Base-by-base conservation (phyloP, 2,329 filamentous ascomycete species). In the Fusarium chuoi region DNA sequence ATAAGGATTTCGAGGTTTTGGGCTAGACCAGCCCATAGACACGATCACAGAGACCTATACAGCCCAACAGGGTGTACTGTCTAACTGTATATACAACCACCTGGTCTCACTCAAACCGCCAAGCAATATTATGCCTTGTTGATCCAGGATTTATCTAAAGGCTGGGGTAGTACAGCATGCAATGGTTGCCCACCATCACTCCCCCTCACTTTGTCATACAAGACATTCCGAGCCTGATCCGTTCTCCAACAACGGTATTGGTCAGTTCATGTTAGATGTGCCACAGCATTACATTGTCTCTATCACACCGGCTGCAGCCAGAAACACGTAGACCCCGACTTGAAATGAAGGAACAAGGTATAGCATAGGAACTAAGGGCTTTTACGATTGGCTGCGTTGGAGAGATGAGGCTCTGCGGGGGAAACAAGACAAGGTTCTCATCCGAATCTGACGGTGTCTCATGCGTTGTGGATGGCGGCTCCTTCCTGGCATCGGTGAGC, bases 331-430 rank as follows among this genome's bases (percentile, higher is more conserved):
- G 2, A 5, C 8, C 44, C 4, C 0, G 18, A 3, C 44, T 8
- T 46, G 3, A 5, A 0, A 20, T 3, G 2, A 20, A 20, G 0
- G 0, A 14, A 14, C 24, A 5, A 5, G 18, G 12, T 5, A 7
- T 28, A 7, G 24, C 8, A 28, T 46, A 14, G 6, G 4, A 22
- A 22, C 20, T 5, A 9, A 46, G 24, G 8, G 28, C 6, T 20
- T 1, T 6, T 20, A 5, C 8, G 18, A 28, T 28, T 46, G 4
- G 18, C 3, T 28, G 8, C 0, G 6, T 0, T 5, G 15, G 18
- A 2, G 2, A 10, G 18, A 15, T 22, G 44, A 22, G 44, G 44
- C 44, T 46, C 44, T 28, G 18, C 12, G 24, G 24, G 15, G 24
- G 42, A 22, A 22, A 28, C 1, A 26, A 46, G 24, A 1, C 24